Evolutionary conservation across 805 yeast species (phyloP), one percentile per base, ranked within the genome.

Genomic region (Ogataea wickerhamii): DNA sequence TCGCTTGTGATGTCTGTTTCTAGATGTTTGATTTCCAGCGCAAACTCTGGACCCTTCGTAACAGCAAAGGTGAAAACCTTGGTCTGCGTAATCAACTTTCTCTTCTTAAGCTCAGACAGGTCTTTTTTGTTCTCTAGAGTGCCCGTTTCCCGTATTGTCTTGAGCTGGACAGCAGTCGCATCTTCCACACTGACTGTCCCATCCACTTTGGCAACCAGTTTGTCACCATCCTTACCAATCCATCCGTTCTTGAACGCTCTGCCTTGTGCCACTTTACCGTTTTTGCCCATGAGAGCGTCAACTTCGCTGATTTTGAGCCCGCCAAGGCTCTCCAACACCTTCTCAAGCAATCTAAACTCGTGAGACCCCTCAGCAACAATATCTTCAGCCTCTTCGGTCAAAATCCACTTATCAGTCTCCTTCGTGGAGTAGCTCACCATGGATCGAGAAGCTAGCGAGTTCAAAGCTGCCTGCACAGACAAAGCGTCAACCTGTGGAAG

Each of bases 161-260:
- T 69, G 52, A 91, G 71, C 49, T 79, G 77, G 18, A 65, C 67
- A 37, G 82, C 83, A 12, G 89, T 85, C 33, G 68, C 70, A 63
- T 87, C 96, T 8, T 61, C 66, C 25, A 88, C 87, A 38, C 71
- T 61, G 12, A 59, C 51, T 4, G 58, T 63, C 28, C 66, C 68
- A 34, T 70, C 64, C 22, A 81, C 70, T 47, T 78, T 76, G 20
- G 85, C 60, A 35, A 86, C 76, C 51, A 91, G 74, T 55, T 73
- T 78, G 52, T 85, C 95, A 41, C 91, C 94, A 42, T 82, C 85
- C 62, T 94, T 93, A 47, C 76, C 68, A 54, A 93, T 81, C 99
- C 99, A 93, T 28, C 95, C 94, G 63, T 89, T 89, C 66, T 88
- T 91, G 76, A 93, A 94, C 13, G 98, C 99, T 56, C 89, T 81